A percentile compares a stretch with the other conserved stretches of the same genome.
These are phyloP conservation scores for Hyaloscypha bicolor DNA, from an alignment of 495 filamentous ascomycete genomes.

Conservation along the genomic window DNA sequence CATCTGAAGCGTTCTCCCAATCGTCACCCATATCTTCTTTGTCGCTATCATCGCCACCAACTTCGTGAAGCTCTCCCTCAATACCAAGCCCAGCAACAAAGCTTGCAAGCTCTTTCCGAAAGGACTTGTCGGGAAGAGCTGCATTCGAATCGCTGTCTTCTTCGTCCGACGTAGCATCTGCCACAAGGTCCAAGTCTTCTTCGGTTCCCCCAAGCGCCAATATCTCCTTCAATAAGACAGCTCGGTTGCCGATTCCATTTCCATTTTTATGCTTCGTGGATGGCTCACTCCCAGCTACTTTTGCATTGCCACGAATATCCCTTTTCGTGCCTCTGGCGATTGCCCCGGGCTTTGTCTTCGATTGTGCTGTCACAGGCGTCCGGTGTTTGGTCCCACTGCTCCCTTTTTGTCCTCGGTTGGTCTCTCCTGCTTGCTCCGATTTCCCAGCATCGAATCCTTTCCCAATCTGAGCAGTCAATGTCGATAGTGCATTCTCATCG, in stretches of 20 bases:
- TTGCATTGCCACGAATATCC: slow-evolving; percentile 54
- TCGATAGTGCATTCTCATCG: slow-evolving; percentile 62
- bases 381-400: slow-evolving; percentile 3
- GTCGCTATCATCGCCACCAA: slow-evolving; percentile 7
- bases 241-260: slow-evolving; percentile 27
- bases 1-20: slow-evolving; percentile 28
- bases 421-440: slow-evolving; percentile 35
- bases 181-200: slow-evolving; percentile 70
- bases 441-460: slow-evolving; percentile 33
- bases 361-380: neutral
- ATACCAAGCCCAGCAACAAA: slow-evolving; percentile 34
- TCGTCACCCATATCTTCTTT: slow-evolving; percentile 35
- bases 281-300: slow-evolving; percentile 29
- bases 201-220: slow-evolving; percentile 75
- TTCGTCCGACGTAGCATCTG: slow-evolving; percentile 37
- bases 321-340: slow-evolving; percentile 47
- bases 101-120: slow-evolving; percentile 30
- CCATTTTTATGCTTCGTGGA: slow-evolving; percentile 44
- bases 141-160: slow-evolving; percentile 35
- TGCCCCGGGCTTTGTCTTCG: slow-evolving; percentile 37
- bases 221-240: slow-evolving; percentile 67
- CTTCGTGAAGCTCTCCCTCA: slow-evolving; percentile 22
- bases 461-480: slow-evolving; percentile 67
- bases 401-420: slow-evolving; percentile 18
- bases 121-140: slow-evolving; percentile 20